Evolutionary conservation across 768 basidiomycete genomes (phyloP).

Genomic region (Russula virescens): DNA sequence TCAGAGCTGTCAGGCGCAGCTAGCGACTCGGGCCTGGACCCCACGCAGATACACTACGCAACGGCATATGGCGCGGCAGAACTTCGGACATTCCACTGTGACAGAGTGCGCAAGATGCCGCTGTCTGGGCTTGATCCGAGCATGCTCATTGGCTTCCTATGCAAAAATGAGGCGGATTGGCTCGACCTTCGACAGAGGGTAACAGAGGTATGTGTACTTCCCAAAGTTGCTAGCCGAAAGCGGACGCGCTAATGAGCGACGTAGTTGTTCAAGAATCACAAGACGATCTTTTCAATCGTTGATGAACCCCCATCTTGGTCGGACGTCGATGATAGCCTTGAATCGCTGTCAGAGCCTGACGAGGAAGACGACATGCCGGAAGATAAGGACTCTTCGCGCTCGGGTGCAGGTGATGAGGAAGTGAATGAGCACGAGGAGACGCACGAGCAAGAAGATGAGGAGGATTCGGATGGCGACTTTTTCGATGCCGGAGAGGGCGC

Average conservation of each 20-base stretch:
- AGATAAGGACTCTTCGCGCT: constrained; percentile 31
- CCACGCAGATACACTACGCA: constrained; percentile 56
- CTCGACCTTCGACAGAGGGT: constrained; percentile 69
- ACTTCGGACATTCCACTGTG: constrained; percentile 90
- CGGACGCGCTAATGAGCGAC: not conserved
- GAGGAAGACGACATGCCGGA: constrained; percentile 55
- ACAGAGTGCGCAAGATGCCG: constrained; percentile 94
- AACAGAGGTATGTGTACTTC: constrained; percentile 52
- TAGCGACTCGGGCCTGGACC: constrained; percentile 31
- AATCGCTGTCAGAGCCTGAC: constrained; percentile 77
- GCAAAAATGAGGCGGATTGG: constrained; percentile 81
- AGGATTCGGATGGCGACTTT: constrained; percentile 42
- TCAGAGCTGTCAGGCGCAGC: constrained; percentile 11
- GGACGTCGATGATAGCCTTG: constrained; percentile 69
- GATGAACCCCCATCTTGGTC: constrained; percentile 85
- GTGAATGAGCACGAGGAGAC: constrained; percentile 32
- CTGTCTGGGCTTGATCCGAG: constrained; percentile 88
- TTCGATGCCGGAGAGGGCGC: constrained; percentile 40
- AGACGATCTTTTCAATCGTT: constrained; percentile 79
- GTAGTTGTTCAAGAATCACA: constrained; percentile 42
- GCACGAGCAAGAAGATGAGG: constrained; percentile 30
- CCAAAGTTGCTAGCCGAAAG: constrained; percentile 6
- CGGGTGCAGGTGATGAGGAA: constrained; percentile 4
- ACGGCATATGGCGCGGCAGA: constrained; percentile 68
- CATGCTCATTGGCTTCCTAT: constrained; percentile 93